Evolutionary conservation across 2,329 filamentous ascomycete genomes (phyloP).

Genomic region (Colletotrichum tamarilloi): DNA sequence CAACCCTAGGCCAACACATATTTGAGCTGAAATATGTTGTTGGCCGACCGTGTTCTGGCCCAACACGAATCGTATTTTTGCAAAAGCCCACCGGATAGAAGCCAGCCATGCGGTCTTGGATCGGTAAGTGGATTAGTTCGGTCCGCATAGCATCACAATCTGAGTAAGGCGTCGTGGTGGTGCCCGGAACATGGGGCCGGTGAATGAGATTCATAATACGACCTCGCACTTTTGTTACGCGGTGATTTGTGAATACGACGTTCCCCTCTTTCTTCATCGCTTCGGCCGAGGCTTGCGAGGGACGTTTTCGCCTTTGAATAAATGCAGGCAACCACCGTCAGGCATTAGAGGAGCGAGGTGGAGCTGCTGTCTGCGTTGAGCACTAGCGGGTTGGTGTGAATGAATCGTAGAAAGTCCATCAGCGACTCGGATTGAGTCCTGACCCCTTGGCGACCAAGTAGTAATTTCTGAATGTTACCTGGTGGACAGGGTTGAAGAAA

Average conservation of each 20-base stretch:
- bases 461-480: constrained; percentile 13
- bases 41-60: background rate
- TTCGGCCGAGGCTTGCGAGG: too few species aligned
- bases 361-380: background rate
- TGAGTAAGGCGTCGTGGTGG: constrained; percentile 1
- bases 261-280: background rate
- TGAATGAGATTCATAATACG: background rate
- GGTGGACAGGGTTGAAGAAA: background rate
- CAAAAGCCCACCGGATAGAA: background rate
- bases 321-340: background rate
- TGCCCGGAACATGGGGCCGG: background rate
- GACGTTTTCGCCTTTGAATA: too few species aligned
- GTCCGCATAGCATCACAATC: background rate
- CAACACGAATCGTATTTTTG: background rate
- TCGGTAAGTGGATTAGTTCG: background rate
- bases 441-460: constrained; percentile 3
- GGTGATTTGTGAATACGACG: background rate
- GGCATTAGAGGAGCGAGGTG: background rate
- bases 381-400: background rate
- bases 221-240: background rate
- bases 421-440: constrained; percentile 10
- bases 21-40: background rate
- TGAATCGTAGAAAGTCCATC: background rate
- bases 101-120: background rate
- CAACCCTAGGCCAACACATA: background rate